Conservation (phyloP, 139 green algal species). For the Micractinium sp. region DNA sequence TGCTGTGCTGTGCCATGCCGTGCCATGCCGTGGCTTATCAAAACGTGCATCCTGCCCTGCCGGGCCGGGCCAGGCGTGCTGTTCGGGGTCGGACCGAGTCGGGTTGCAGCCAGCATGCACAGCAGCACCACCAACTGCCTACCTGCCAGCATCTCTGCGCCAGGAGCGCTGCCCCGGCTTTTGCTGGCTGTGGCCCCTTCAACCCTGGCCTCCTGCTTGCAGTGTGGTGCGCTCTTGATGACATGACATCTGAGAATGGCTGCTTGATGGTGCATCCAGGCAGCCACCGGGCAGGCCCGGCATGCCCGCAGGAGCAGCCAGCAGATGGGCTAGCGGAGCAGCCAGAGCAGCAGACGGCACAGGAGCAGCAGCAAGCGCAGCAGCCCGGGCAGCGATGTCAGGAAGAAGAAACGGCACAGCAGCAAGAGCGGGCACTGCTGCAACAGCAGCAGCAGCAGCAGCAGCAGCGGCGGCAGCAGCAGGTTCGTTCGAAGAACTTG, state of each 20-base stretch:
- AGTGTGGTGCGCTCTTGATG: slow-evolving; percentile 49
- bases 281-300: slow-evolving; percentile 12
- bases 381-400: neutral
- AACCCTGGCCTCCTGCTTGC: neutral
- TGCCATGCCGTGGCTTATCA: neutral
- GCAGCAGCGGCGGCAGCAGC: neutral
- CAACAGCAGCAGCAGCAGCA: neutral
- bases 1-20: neutral
- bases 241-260: slow-evolving; percentile 30
- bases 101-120: too few species aligned
- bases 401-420: too few species aligned
- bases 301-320: neutral
- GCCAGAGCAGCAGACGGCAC: neutral
- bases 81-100: too few species aligned
- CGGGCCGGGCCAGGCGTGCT: too few species aligned
- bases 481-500: too few species aligned
- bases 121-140: neutral
- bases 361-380: neutral
- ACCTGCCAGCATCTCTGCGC: too few species aligned
- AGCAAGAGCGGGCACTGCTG: neutral
- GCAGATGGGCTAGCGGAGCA: neutral
- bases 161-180: too few species aligned
- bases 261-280: slow-evolving; percentile 38
- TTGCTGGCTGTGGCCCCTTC: neutral
- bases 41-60: neutral